phyloP scores from a whole-genome alignment of 148 eudicot genomes.

The Vaccinium darrowii region DNA sequence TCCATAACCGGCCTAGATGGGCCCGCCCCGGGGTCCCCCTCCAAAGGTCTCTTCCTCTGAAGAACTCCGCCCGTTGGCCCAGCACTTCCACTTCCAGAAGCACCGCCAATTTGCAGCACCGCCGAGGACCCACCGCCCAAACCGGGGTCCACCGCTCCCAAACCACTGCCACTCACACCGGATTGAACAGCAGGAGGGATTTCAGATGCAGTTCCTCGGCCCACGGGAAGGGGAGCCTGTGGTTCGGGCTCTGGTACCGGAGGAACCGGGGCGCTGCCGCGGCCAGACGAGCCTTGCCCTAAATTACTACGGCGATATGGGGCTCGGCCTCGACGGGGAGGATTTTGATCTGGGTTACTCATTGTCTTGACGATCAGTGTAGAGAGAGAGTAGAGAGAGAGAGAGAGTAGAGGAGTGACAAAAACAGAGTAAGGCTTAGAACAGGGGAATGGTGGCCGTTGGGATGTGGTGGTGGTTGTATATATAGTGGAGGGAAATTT shows the following conservation, averaged over 20 bases:
- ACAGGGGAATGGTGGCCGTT: background rate
- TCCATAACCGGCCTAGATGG: background rate
- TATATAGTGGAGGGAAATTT: slow-evolving; percentile 4
- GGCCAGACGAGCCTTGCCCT: background rate
- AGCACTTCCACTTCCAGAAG: background rate
- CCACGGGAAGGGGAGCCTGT: background rate
- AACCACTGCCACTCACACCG: background rate
- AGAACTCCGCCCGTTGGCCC: background rate
- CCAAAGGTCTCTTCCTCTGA: background rate
- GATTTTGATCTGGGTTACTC: background rate
- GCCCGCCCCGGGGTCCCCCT: background rate
- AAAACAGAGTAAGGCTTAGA: background rate
- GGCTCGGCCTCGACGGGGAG: background rate
- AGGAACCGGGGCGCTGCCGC: background rate
- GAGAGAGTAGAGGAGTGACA: background rate
- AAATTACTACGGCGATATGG: background rate
- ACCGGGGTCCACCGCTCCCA: background rate
- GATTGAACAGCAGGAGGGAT: background rate
- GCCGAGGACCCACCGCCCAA: background rate
- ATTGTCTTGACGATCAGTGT: background rate
- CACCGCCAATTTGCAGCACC: background rate
- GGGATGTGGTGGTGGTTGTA: background rate
- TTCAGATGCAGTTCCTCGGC: background rate
- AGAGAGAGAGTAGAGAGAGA: background rate
- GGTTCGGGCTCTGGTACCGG: background rate